Evolutionary conservation across 495 filamentous ascomycete genomes (phyloP).

Genomic region (Glarea lozoyensis): DNA sequence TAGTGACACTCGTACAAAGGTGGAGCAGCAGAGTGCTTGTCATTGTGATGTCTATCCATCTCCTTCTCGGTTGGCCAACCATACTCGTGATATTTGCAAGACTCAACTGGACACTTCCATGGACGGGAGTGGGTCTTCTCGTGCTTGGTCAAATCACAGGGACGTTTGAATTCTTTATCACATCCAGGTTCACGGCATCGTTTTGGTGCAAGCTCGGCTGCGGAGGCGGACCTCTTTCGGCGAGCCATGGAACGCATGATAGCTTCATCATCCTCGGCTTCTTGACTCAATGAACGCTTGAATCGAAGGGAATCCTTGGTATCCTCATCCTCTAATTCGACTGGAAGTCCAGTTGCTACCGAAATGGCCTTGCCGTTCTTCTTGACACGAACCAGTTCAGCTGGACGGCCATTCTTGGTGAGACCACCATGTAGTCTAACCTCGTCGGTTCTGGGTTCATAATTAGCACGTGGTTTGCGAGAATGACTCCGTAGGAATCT

Average conservation of each 20-base stretch:
- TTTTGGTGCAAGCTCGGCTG: constrained; percentile 66
- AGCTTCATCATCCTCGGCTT: constrained; percentile 59
- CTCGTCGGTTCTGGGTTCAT: constrained; percentile 44
- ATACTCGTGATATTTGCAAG: constrained; percentile 77
- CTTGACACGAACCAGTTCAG: constrained; percentile 65
- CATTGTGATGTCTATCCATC: constrained; percentile 87
- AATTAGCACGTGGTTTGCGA: constrained; percentile 1
- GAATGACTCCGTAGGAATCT: not conserved
- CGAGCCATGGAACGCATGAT: constrained; percentile 82
- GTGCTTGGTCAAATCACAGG: constrained; percentile 90
- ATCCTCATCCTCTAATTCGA: constrained; percentile 40
- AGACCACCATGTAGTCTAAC: constrained; percentile 69
- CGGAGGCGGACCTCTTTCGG: constrained; percentile 67
- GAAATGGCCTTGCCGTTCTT: constrained; percentile 72
- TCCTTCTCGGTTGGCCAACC: constrained; percentile 98
- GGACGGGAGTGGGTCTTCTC: constrained; percentile 95
- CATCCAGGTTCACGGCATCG: constrained; percentile 58
- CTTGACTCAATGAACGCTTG: constrained; percentile 55
- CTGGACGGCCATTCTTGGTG: constrained; percentile 64
- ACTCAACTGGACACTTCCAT: constrained; percentile 75
- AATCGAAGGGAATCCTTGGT: constrained; percentile 31
- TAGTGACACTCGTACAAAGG: constrained; percentile 74
- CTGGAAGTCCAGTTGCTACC: constrained; percentile 48
- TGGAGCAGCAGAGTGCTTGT: constrained; percentile 80
- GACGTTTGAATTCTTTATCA: constrained; percentile 84